Evolutionary conservation across 768 basidiomycete genomes (phyloP).

Genomic region (Pleurotus citrinopileatus): DNA sequence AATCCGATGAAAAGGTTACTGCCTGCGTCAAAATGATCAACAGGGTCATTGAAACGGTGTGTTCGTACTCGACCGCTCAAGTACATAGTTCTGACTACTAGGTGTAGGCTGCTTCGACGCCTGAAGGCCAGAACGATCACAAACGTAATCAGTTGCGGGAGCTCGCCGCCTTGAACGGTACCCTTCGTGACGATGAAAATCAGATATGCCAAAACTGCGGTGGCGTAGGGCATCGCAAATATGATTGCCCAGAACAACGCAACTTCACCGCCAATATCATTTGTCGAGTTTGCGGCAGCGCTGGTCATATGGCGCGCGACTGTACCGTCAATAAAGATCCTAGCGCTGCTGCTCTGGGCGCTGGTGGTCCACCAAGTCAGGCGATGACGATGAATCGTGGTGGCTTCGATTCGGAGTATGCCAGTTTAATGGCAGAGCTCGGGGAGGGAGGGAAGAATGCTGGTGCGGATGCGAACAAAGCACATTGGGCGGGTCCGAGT

Average conservation of each 20-base stretch:
- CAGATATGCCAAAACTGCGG: slow-evolving; percentile 98
- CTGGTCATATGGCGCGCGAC: slow-evolving; percentile 98
- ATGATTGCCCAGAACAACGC: slow-evolving; percentile 97
- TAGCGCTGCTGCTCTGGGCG: slow-evolving; percentile 51
- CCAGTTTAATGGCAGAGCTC: slow-evolving; percentile 95
- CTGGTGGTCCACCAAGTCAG: slow-evolving; percentile 43
- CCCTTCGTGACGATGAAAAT: slow-evolving; percentile 98
- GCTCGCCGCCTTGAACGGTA: slow-evolving; percentile 95
- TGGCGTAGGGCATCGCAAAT: slow-evolving; percentile 94
- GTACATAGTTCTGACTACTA: slow-evolving; percentile 3
- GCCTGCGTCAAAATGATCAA: slow-evolving; percentile 95
- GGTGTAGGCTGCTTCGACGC: slow-evolving; percentile 91
- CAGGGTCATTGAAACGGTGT: slow-evolving; percentile 93
- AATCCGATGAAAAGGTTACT: slow-evolving; percentile 88
- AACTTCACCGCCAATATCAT: slow-evolving; percentile 99
- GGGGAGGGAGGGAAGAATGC: slow-evolving; percentile 74
- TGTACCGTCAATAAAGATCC: slow-evolving; percentile 93
- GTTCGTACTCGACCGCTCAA: neutral
- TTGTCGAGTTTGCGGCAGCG: slow-evolving; percentile 96
- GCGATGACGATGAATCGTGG: slow-evolving; percentile 44
- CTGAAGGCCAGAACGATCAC: slow-evolving; percentile 99
- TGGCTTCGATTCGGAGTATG: slow-evolving; percentile 97
- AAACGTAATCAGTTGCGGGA: slow-evolving; percentile 99
- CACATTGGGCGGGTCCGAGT: slow-evolving; percentile 48
- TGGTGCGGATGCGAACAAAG: slow-evolving; percentile 50